Conservation (phyloP, 495 filamentous ascomycete genomes). For the Astrothelium macrocarpum region DNA sequence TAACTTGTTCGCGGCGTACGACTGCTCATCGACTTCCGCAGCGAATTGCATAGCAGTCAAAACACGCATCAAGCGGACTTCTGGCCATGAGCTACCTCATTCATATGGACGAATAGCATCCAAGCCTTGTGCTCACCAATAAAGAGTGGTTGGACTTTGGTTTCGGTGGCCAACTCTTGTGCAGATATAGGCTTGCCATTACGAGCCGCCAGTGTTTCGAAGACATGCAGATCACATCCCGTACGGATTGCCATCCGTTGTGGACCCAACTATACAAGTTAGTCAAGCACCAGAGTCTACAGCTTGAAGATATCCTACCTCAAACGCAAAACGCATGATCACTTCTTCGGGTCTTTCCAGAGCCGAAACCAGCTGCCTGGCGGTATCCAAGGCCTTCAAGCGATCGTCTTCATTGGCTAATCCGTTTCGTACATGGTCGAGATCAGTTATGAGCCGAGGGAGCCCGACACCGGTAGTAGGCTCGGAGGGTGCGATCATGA, state of each 20-base stretch:
- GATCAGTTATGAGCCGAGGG: not conserved
- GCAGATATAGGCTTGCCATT: not conserved
- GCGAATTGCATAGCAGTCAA: slow-evolving; percentile 2
- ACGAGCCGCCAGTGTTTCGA: not conserved
- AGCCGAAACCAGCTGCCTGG: not conserved
- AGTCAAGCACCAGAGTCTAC: not conserved
- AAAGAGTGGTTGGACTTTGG: not conserved
- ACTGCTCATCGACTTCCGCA: slow-evolving; percentile 5
- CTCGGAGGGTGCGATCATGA: not conserved
- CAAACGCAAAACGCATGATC: not conserved
- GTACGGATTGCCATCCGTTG: not conserved
- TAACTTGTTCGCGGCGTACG: slow-evolving; percentile 8
- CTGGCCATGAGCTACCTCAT: not conserved
- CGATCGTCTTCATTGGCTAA: not conserved
- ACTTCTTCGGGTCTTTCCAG: not conserved
- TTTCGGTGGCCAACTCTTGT: not conserved
- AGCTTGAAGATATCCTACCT: not conserved
- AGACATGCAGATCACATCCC: not conserved
- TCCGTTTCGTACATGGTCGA: not conserved
- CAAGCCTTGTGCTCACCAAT: not conserved
- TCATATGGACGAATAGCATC: not conserved
- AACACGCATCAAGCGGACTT: slow-evolving; percentile 8
- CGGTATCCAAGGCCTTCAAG: not conserved
- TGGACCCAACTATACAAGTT: not conserved
- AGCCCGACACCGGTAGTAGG: not conserved